Evolutionary conservation across 1,284 basidiomycete species (phyloP).

Genomic region (Leccinum griseonigrum): DNA sequence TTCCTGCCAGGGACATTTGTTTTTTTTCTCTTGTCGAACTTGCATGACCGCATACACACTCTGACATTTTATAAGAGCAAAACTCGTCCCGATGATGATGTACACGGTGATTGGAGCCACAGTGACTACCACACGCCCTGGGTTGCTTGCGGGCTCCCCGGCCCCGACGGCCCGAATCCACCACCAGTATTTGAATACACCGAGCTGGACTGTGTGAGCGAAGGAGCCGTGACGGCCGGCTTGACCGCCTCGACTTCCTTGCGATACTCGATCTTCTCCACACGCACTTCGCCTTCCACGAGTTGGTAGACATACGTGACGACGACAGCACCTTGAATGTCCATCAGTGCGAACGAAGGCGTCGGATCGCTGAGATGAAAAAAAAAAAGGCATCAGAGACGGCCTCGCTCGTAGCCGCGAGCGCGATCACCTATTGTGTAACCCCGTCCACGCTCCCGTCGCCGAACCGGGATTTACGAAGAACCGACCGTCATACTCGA

Average conservation of each 20-base stretch:
- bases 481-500: conserved; percentile 89
- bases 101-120: neutral
- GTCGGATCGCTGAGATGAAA: conserved; percentile 50
- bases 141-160: conserved; percentile 24
- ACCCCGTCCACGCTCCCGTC: conserved; percentile 90
- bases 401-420: conserved; percentile 3
- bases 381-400: neutral
- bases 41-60: neutral
- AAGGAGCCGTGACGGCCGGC: conserved; percentile 14
- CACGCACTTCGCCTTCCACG: conserved; percentile 87
- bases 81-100: neutral
- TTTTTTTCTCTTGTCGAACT: conserved; percentile 6
- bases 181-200: conserved; percentile 17
- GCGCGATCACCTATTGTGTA: conserved; percentile 56
- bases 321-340: conserved; percentile 91
- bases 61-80: neutral
- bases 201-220: conserved; percentile 27
- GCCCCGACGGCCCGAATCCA: conserved; percentile 23
- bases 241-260: conserved; percentile 57
- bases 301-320: conserved; percentile 96
- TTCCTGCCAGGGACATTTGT: conserved; percentile 40
- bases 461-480: conserved; percentile 97
- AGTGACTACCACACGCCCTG: conserved; percentile 28
- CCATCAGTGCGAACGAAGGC: conserved; percentile 90
- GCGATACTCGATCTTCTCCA: conserved; percentile 82